Base-by-base conservation (phyloP, 2,329 filamentous ascomycete species). In the Clonostachys rhizophaga region DNA sequence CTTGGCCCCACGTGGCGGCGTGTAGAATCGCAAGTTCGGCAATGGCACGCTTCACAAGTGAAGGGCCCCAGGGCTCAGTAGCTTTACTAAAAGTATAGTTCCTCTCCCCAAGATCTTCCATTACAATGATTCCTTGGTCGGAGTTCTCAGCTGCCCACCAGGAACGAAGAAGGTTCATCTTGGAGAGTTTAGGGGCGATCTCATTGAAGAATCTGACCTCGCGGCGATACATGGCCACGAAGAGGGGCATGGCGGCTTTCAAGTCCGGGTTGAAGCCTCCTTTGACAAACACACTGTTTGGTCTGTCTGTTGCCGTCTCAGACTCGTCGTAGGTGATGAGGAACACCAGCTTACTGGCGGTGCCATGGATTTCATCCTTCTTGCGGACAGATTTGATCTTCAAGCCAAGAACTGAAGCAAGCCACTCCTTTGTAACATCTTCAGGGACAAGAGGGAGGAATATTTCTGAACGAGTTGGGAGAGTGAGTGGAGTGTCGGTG, bases 1-100 rank as follows among this genome's bases (percentile, higher is more conserved):
- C 34, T 18, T 16, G 17, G 49, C 63, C 64, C 64, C 65, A 72
- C 47, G 60, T 68, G 44, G 62, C 57, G 3, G 66, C 67, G 49
- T 72, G 69, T 12, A 72, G 56, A 12, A 58, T 60, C 0, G 68
- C 69, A 16, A 73, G 53, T 54, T 71, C 66, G 47, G 63, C 60
- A 16, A 65, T 65, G 6, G 64, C 66, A 30, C 62, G 59, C 48
- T 63, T 51, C 18, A 66, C 64, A 35, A 57, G 58, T 6, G 60
- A 52, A 10, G 66, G 51, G 1, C 63, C 48, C 45, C 63, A 69
- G 6, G 62, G 58, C 39, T 67, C 62, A 2, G 58, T 47, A 2
- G 65, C 54, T 12, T 43, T 34, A 33, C 42, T 33, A 48, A 70
- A 70, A 0, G 58, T 58, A 55, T 61, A 68, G n/a, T 65, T 57